Base-by-base conservation (phyloP, 192 early-diverging fungal species). In the Lobosporangium transversale region DNA sequence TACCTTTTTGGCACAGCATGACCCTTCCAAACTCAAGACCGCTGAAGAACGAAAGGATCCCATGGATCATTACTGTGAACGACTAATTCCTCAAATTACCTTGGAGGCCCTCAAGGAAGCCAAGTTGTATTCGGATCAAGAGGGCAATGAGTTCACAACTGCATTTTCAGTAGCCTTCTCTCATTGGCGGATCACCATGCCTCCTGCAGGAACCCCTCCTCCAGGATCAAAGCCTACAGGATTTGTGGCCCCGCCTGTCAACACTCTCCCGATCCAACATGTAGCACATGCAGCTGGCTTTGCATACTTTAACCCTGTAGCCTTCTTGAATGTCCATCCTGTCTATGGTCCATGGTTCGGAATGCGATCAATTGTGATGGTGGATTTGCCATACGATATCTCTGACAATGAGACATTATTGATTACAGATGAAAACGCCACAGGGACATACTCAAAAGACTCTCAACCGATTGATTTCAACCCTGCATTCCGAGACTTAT, bases 61-160 rank as follows among this genome's bases (percentile, higher is more conserved):
- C 12, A 76, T 76, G 73, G 73, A 76, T 24, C 62, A 76, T 44
- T 76, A 76, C 29, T 76, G 73, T 29, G 73, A 76, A 35, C 58
- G 73, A 21, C 51, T 67, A 21, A 76, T 76, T 31, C 73, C 73
- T 24, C 32, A 35, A 27, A 59, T 62, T 45, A 76, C 73, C 7
- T 53, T 76, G 3, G 51, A 76, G 35, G 64, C 73, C 10, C 59
- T 76, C 35, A 54, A 76, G 36, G 73, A 66, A 15, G 73, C 73
- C 24, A 27, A 36, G 2, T 59, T 76, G 10, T 76, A 62, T 27
- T 56, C 55, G 27, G 62, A 74, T 8, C 56, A 29, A 5, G 73
- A 76, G 14, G 57, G 57, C 2, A n/a, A 60, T 5, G 63, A 67
- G n/a, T 14, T 45, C 47, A 52, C 64, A 2, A 76, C 73, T 0